A percentile compares a stretch with the other conserved stretches of the same genome.
Evolutionary conservation across 352 stramenopile species (phyloP).

Genomic region (Globisporangium cylindrosporum): DNA sequence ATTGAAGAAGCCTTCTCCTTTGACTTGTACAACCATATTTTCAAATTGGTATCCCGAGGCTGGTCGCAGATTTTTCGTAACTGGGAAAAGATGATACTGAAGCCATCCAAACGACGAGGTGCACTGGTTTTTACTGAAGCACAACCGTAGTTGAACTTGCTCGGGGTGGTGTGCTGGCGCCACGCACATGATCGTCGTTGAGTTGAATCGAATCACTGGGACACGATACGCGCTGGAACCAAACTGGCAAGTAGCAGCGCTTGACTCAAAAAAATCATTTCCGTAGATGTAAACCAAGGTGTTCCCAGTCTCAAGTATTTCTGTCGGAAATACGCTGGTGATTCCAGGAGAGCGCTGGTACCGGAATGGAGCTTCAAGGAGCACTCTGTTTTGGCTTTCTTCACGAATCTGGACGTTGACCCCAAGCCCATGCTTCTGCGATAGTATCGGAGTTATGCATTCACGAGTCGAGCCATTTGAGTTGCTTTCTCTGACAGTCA

Average conservation of each 20-base stretch:
- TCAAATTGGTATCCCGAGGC: conserved; percentile 18
- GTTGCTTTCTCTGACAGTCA: not conserved
- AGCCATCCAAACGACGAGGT: conserved; percentile 15
- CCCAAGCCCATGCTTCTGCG: not conserved
- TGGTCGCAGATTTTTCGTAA: conserved; percentile 14
- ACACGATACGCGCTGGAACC: not conserved
- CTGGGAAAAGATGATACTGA: conserved; percentile 19
- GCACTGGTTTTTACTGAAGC: conserved; percentile 25
- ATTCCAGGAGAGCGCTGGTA: conserved; percentile 20
- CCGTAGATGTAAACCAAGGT: conserved; percentile 8
- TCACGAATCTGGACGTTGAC: conserved; percentile 28
- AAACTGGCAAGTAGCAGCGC: conserved; percentile 18
- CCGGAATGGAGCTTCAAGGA: conserved; percentile 30
- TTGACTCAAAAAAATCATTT: conserved; percentile 20
- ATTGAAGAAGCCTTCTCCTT: conserved; percentile 19
- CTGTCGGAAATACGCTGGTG: conserved; percentile 8
- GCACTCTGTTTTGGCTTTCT: conserved; percentile 11
- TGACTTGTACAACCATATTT: conserved; percentile 8
- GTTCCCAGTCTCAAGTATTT: conserved; percentile 10
- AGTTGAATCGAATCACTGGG: conserved; percentile 23
- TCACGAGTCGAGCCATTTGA: not conserved
- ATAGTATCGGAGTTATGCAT: not conserved
- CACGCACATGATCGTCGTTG: conserved; percentile 27
- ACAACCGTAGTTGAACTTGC: conserved; percentile 28
- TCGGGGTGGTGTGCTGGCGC: conserved; percentile 27